phyloP scores from a whole-genome alignment of 108 stramenopile genomes.

The Skeletonema potamos region DNA sequence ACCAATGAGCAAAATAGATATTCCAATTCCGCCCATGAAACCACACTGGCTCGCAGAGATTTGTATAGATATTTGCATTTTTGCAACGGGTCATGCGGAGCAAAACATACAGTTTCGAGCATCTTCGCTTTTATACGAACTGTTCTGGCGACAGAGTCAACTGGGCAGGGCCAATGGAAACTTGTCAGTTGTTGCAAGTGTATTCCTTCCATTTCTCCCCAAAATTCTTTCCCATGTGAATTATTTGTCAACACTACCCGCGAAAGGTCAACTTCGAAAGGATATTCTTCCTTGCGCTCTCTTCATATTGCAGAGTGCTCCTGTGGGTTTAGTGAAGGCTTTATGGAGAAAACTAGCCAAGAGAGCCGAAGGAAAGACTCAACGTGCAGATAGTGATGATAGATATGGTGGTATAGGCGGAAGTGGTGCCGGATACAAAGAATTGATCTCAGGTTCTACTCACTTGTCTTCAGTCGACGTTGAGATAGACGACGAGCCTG shows the following conservation, averaged over 20 bases:
- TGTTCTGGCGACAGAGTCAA: conserved; percentile 78
- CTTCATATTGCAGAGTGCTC: conserved; percentile 81
- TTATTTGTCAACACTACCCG: conserved; percentile 70
- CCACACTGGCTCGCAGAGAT: conserved; percentile 87
- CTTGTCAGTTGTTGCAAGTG: conserved; percentile 63
- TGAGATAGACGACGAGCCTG: conserved; percentile 42
- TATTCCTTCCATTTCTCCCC: conserved; percentile 72
- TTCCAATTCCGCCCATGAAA: conserved; percentile 48
- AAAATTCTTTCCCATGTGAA: conserved; percentile 64
- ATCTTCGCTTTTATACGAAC: conserved; percentile 74
- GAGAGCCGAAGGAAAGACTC: conserved; percentile 55
- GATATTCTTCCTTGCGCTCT: conserved; percentile 79
- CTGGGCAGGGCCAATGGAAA: conserved; percentile 58
- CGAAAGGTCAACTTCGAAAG: conserved; percentile 75
- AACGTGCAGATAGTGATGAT: conserved; percentile 32
- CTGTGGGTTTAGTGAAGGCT: conserved; percentile 71
- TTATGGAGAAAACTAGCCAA: conserved; percentile 76
- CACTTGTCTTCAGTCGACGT: conserved; percentile 17
- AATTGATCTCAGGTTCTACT: not conserved
- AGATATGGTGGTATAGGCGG: conserved; percentile 61
- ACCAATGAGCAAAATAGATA: conserved; percentile 22
- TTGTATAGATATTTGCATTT: conserved; percentile 74
- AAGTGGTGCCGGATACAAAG: conserved; percentile 15
- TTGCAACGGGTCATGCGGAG: conserved; percentile 80
- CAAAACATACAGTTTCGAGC: conserved; percentile 80